These are phyloP conservation scores for Gypsophila paniculata DNA, from an alignment of 179 eudicot species.

Conservation along the genomic window DNA sequence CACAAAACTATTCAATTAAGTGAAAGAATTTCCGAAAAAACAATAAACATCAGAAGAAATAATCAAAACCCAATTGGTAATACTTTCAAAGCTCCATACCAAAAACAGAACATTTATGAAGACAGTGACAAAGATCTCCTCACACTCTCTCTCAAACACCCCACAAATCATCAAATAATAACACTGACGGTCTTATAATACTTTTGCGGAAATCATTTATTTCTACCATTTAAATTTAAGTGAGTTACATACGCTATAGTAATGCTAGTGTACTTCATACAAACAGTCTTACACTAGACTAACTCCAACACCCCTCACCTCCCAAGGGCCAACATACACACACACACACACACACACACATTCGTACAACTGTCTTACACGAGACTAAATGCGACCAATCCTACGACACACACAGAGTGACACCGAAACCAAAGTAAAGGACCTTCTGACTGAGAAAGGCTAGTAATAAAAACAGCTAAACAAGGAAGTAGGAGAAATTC, in stretches of 20 bases:
- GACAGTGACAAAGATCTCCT: conserved; percentile 28
- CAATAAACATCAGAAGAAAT: conserved; percentile 9
- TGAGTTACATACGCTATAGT: no score
- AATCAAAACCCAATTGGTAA: conserved; percentile 14
- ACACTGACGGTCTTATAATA: no score
- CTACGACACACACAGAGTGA: conserved; percentile 15
- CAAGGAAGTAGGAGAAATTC: conserved; percentile 27
- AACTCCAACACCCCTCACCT: no score
- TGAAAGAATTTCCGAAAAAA: background rate
- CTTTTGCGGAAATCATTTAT: no score
- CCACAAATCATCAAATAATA: conserved; percentile 14
- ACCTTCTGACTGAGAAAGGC: conserved; percentile 24
- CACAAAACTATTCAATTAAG: conserved; percentile 18
- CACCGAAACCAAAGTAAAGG: conserved; percentile 20
- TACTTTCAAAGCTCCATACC: background rate
- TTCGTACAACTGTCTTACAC: no score
- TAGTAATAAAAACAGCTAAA: conserved; percentile 26
- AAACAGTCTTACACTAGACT: no score
- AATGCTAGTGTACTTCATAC: no score
- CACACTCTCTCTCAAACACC: background rate
- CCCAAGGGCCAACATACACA: no score
- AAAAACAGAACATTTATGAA: conserved; percentile 14
- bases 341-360: no score
- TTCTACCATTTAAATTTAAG: no score
- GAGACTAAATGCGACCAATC: no score